Base-by-base conservation (phyloP, 1,284 basidiomycete genomes). In the Trichosporon faecale region DNA sequence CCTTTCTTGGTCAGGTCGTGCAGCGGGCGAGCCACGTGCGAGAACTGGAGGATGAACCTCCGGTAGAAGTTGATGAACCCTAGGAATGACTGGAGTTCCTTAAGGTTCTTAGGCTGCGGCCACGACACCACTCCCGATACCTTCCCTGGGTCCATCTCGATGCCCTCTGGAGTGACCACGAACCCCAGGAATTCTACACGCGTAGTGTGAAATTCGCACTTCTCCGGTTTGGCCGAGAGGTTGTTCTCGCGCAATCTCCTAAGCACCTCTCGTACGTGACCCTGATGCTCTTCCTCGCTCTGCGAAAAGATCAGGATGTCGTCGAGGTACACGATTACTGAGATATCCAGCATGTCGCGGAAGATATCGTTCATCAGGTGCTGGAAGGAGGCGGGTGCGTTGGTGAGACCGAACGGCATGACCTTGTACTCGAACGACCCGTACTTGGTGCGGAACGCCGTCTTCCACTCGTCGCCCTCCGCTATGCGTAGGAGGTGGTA, bases 321-420 rank as follows among this genome's bases (percentile, higher is more conserved):
- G 73, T 85, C 82, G 7, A 84, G 72, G 68, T 83, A 83, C n/a
- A 80, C 71, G 27, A 83, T 68, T 9, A 80, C 75, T 40, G 55
- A 73, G 0, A 71, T 31, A 68, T 83, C 78, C 6, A 83, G 64
- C 27, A 76, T 52, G 55, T 80, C 74, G 0, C 68, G 29, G 55
- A 84, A 75, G 14, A 70, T 66, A 31, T 76, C 69, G 61, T 82
- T 78, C 66, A 81, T 76, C 49, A 79, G 72, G 33, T 83, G 35
- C 66, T 84, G 82, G 72, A 84, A 83, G 0, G 78, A 70, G 0
- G 82, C 77, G 0, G 84, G 85, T 0, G 80, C 82, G 71, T 86
- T 86, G 66, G 79, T 81, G 12, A 85, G 76, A 0, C 85, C 81
- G 67, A 85, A 85, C 0, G 82, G 83, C 81, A 86, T 78, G 55